Evolutionary conservation across 306 rosid species (phyloP).

Genomic region (Cicer judaicum): DNA sequence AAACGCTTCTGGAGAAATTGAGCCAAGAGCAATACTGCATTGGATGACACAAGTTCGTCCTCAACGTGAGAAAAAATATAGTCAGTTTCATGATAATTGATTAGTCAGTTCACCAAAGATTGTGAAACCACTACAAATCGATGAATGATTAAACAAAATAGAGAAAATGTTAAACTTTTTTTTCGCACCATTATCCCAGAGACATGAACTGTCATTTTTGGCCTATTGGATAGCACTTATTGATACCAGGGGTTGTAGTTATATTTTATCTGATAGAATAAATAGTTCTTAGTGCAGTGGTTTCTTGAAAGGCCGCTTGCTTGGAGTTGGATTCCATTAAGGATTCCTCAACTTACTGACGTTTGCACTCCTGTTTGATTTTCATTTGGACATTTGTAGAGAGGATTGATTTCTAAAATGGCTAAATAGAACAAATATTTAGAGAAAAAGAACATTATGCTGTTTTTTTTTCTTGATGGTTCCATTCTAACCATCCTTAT

Average conservation of each 20-base stretch:
- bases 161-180: conserved; percentile 37
- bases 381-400: background rate
- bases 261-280: conserved; percentile 27
- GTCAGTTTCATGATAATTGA: conserved; percentile 35
- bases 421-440: background rate
- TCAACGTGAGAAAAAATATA: conserved; percentile 3
- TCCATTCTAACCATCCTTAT: conserved; percentile 83
- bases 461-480: conserved; percentile 25
- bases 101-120: conserved; percentile 17
- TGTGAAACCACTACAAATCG: conserved; percentile 34
- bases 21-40: conserved; percentile 44
- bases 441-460: background rate
- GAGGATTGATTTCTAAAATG: background rate
- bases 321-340: background rate
- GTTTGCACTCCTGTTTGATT: background rate
- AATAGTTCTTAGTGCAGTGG: conserved; percentile 8
- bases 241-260: background rate
- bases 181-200: background rate
- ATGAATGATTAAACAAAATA: conserved; percentile 32
- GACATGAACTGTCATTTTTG: conserved; percentile 29
- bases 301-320: conserved; percentile 5
- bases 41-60: conserved; percentile 1
- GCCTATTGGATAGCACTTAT: conserved; percentile 33
- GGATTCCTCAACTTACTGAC: background rate
- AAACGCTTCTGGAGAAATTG: conserved; percentile 68